phyloP scores from a whole-genome alignment of 2,329 filamentous ascomycete genomes.

The Fusarium keratoplasticum region DNA sequence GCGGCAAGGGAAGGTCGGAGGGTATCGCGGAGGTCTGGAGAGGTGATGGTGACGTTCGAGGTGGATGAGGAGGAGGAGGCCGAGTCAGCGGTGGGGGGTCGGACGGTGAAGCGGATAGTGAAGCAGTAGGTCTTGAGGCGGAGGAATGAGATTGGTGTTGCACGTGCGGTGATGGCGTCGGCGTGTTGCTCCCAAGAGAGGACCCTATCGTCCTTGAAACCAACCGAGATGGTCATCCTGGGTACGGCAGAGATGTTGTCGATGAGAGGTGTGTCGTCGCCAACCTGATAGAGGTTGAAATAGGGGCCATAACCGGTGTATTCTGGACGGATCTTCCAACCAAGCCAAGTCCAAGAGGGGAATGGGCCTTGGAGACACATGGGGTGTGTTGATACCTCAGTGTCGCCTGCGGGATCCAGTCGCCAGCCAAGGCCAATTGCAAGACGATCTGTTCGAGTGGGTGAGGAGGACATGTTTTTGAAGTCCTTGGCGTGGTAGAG shows the following conservation, averaged over 20 bases:
- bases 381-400: conserved; percentile 36
- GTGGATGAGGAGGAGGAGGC: conserved; percentile 20
- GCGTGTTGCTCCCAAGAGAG: conserved; percentile 52
- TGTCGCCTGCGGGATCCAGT: conserved; percentile 40
- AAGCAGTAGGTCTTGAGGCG: conserved; percentile 51
- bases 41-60: conserved; percentile 31
- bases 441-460: conserved; percentile 50
- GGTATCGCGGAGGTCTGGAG: conserved; percentile 38
- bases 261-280: conserved; percentile 42
- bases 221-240: conserved; percentile 49
- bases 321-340: conserved; percentile 47
- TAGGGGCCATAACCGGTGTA: conserved; percentile 40
- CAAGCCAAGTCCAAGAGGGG: conserved; percentile 55
- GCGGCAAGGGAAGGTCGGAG: conserved; percentile 34
- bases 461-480: conserved; percentile 36
- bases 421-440: conserved; percentile 52
- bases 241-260: conserved; percentile 48
- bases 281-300: conserved; percentile 49
- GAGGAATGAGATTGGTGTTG: conserved; percentile 46
- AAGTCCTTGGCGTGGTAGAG: conserved; percentile 51
- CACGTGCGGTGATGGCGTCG: conserved; percentile 46
- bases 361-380: conserved; percentile 44
- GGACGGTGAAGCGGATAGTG: conserved; percentile 42
- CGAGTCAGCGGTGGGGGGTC: conserved; percentile 25
- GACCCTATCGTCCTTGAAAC: conserved; percentile 49